Evolutionary conservation across 2,329 filamentous ascomycete genomes (phyloP).

Genomic region (Trichoderma polysporum): DNA sequence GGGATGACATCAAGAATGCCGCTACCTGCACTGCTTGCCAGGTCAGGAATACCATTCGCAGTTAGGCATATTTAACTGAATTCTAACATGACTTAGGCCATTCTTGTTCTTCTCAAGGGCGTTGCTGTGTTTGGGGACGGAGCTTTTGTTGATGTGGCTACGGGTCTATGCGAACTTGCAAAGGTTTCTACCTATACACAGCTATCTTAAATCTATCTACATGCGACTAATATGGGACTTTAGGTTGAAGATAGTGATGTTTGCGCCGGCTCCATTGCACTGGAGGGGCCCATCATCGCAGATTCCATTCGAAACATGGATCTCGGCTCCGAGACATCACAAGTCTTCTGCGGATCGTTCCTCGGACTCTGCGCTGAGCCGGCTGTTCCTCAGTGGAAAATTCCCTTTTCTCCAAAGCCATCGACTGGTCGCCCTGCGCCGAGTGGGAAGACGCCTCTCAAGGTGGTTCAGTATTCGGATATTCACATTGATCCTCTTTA

Average conservation of each 20-base stretch:
- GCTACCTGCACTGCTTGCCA: conserved; percentile 30
- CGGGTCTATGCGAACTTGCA: conserved; percentile 36
- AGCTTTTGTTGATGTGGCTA: conserved; percentile 37
- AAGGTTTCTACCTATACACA: conserved; percentile 26
- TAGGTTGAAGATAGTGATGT: conserved; percentile 55
- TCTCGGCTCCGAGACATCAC: conserved; percentile 49
- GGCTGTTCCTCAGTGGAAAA: conserved; percentile 41
- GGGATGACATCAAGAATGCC: conserved; percentile 28
- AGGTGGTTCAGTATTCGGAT: conserved; percentile 60
- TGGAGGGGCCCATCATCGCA: conserved; percentile 55
- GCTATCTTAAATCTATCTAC: too few species aligned
- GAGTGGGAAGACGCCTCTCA: conserved; percentile 48
- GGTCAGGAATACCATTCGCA: conserved; percentile 21
- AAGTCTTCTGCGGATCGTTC: conserved; percentile 52
- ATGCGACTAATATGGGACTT: neutral
- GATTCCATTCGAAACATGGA: conserved; percentile 47
- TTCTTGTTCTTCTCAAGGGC: conserved; percentile 41
- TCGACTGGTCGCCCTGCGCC: conserved; percentile 37
- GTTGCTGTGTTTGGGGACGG: conserved; percentile 44
- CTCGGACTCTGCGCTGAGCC: conserved; percentile 55
- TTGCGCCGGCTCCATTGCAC: conserved; percentile 51
- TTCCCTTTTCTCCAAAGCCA: conserved; percentile 44
- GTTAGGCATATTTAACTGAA: neutral
- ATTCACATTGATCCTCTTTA: conserved; percentile 60
- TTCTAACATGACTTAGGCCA: conserved; percentile 19